Evolutionary conservation across 352 stramenopile species (phyloP), one percentile per base, ranked within the genome.

Genomic region (Halophytophthora polymorphica): DNA sequence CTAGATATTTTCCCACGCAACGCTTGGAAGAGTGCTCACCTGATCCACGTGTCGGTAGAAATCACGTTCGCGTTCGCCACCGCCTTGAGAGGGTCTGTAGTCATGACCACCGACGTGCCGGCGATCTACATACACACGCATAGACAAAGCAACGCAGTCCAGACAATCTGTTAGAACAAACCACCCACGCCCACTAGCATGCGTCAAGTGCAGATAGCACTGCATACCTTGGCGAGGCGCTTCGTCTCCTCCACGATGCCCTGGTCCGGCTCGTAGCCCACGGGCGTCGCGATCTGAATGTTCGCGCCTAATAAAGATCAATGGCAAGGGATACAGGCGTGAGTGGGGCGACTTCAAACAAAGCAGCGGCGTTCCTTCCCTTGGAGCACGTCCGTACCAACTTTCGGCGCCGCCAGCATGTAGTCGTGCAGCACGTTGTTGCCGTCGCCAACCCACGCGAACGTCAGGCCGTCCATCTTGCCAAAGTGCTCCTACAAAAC

Each of bases 401-500:
- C 66, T 64, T 92, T 91, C 19, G 83, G 84, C 3, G 85, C 88
- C 29, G 96, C 96, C 14, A 98, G 70, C 94, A 98, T 98, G 50
- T 98, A 94, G 66, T 99, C 96, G 59, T 99, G 96, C 38, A 97
- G 67, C 23, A 98, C 90, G 47, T 99, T 99, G 77, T 99, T 99
- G 46, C 96, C 96, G 61, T 99, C 97, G 50, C 97, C 97, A 43
- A 99, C 96, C 94, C 96, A 99, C 34, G 93, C 83, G 33, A 99
- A 73, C 29, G 93, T 98, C 38, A 98, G 88, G 5, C 93, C 94
- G 17, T 93, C 67, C 18, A 92, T 62, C 43, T 76, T 70, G 29
- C 86, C 86, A 57, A 96, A 96, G 53, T 92, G 85, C 53, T 96
- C 83, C 65, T 82, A 50, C 12, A 61, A 21, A 47, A 33, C n/a